Conservation (phyloP, 1,284 basidiomycete genomes). For the Cryptococcus wingfieldii region DNA sequence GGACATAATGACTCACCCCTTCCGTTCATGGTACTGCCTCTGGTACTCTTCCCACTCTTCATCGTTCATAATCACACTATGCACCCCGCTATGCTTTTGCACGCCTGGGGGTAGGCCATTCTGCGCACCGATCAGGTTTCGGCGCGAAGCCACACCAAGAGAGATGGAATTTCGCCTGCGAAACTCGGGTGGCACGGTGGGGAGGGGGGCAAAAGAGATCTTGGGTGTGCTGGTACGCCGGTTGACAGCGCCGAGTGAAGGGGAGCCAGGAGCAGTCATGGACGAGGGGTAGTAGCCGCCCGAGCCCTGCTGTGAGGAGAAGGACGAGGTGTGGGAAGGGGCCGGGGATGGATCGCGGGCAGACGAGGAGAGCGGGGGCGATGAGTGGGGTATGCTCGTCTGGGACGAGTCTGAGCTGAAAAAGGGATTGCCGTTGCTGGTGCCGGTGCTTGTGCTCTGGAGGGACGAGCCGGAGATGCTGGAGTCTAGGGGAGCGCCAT, state of each 20-base stretch:
- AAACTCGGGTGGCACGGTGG: conserved; percentile 36
- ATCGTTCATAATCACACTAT: conserved; percentile 41
- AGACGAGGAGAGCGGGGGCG: neutral
- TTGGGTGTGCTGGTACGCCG: conserved; percentile 10
- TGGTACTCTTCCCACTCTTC: conserved; percentile 46
- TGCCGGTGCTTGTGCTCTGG: neutral
- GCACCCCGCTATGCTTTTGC: conserved; percentile 4
- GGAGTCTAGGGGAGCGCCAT: neutral
- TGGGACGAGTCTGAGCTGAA: no score
- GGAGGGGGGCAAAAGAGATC: conserved; percentile 36
- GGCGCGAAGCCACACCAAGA: conserved; percentile 42
- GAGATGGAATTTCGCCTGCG: conserved; percentile 43
- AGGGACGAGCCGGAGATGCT: neutral
- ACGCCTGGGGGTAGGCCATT: conserved; percentile 4
- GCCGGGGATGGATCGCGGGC: neutral
- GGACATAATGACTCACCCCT: conserved; percentile 22
- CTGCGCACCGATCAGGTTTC: conserved; percentile 35
- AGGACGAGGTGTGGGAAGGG: conserved; percentile 1
- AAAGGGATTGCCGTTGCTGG: neutral
- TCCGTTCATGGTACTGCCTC: conserved; percentile 25
- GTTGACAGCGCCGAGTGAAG: neutral
- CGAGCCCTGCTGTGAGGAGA: neutral
- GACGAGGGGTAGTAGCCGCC: conserved; percentile 1
- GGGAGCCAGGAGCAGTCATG: conserved; percentile 2
- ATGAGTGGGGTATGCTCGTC: neutral